phyloP scores from a whole-genome alignment of 1,139 yeast genomes.

The Diutina rugosa region DNA sequence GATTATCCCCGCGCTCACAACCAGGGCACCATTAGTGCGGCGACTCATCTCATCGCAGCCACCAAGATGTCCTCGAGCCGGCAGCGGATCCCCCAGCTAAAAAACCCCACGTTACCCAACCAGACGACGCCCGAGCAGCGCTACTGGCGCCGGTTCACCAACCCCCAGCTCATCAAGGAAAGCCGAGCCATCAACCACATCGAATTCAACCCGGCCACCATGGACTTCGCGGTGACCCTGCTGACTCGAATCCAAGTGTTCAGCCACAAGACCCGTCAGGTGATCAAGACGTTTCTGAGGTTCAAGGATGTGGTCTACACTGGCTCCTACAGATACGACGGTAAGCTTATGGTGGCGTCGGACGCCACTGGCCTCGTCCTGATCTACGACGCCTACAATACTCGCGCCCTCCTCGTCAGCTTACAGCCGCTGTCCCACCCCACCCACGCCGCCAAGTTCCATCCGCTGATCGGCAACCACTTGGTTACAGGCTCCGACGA shows the following conservation, averaged over 20 bases:
- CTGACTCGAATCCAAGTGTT: conserved; percentile 87
- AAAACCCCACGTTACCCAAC: conserved; percentile 62
- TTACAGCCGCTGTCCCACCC: conserved; percentile 76
- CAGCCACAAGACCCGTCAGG: conserved; percentile 87
- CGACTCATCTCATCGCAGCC: background rate
- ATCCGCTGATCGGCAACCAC: conserved; percentile 58
- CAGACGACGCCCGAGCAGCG: conserved; percentile 90
- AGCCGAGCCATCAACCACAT: conserved; percentile 85
- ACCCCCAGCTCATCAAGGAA: conserved; percentile 85
- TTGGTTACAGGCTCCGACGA: conserved; percentile 88
- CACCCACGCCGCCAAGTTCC: conserved; percentile 90
- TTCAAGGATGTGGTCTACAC: conserved; percentile 85
- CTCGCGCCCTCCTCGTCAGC: conserved; percentile 69
- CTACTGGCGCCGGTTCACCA: conserved; percentile 80
- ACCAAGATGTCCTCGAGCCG: conserved; percentile 62
- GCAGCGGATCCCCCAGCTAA: conserved; percentile 53
- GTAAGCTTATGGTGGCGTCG: conserved; percentile 73
- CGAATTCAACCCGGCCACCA: conserved; percentile 79
- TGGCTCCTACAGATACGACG: conserved; percentile 76
- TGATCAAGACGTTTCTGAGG: conserved; percentile 74
- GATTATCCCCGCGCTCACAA: background rate
- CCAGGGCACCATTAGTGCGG: background rate
- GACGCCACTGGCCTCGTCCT: conserved; percentile 84
- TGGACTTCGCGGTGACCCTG: conserved; percentile 89
- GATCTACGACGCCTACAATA: conserved; percentile 66